Base-by-base conservation (phyloP, 2,329 filamentous ascomycete genomes). In the Monosporascus sp. region DNA sequence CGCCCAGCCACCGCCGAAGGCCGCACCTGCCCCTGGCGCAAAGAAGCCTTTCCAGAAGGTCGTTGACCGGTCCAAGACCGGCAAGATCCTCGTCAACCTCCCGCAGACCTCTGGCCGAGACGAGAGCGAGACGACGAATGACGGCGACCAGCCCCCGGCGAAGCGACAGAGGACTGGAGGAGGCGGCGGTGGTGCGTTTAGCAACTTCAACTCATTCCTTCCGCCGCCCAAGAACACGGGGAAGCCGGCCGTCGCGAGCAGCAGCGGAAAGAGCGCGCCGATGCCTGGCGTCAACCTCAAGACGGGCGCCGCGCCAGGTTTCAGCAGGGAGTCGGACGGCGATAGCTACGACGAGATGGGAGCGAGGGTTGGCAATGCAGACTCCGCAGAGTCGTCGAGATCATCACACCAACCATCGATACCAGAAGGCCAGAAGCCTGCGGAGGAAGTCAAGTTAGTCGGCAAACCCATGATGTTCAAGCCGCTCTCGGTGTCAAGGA, bases 381-480 rank as follows among this genome's bases (percentile, higher is more conserved):
- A 62, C 49, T 56, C 60, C 24, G 56, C 63, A 22, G 62, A 77
- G n/a, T 70, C 74, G 5, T 61, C 74, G n/a, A 72, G 76, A 9
- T 74, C 72, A 55, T 60, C 61, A 20, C 62, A 70, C 18, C 71
- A 71, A 46, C 77, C 79, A n/a, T 72, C 75, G 34, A 78, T 81
- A 61, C 77, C 79, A 1, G 74, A 74, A 14, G 79, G 79, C 42
- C 77, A 83, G 62, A 83, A 83, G 62, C 70, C 79, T 25, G 79
- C 79, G n/a, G 76, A 81, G 2, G 82, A 86, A 53, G 79, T 87
- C 17, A 86, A 89, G 70, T 71, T 88, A 15, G 81, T 86, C 2
- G 89, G 88, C 20, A 94, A 92, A 61, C 83, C 90, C 14, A 82
- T 92, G 69, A 89, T 90, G 83, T 97, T 97, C 70, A 88, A 86